These are phyloP conservation scores for Saccharomycopsis sp. DNA, from an alignment of 805 yeast genomes.

Conservation along the genomic window DNA sequence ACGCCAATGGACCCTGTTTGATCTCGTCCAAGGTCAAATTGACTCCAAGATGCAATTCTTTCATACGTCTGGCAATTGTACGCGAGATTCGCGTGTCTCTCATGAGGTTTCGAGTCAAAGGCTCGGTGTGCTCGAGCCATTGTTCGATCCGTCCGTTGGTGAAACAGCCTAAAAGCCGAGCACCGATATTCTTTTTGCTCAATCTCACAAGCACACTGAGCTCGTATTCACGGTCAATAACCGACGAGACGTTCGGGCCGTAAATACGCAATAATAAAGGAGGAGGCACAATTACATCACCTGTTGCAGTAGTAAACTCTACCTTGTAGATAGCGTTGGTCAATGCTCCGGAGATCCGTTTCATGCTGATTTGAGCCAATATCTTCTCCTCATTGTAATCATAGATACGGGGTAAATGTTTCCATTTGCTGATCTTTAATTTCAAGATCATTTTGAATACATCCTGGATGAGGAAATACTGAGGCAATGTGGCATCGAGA, in stretches of 20 bases:
- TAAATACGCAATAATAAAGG: conserved; percentile 71
- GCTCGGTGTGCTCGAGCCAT: conserved; percentile 73
- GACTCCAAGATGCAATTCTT: conserved; percentile 82
- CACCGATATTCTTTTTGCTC: conserved; percentile 77
- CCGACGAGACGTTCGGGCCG: conserved; percentile 79
- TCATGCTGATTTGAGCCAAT: conserved; percentile 42
- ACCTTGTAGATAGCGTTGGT: conserved; percentile 85
- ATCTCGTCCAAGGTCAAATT: conserved; percentile 53
- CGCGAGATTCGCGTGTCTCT: conserved; percentile 69
- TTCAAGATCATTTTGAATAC: conserved; percentile 56
- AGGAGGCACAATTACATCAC: conserved; percentile 35
- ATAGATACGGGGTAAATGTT: conserved; percentile 37
- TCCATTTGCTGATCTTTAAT: conserved; percentile 76
- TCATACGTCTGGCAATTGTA: conserved; percentile 93
- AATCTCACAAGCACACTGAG: conserved; percentile 65
- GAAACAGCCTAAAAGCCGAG: conserved; percentile 82
- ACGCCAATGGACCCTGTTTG: conserved; percentile 55
- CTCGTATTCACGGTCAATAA: conserved; percentile 83
- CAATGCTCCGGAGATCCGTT: conserved; percentile 83
- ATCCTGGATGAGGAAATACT: conserved; percentile 81
- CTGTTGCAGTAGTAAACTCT: conserved; percentile 31
- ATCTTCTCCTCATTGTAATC: conserved; percentile 27
- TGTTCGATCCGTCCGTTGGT: conserved; percentile 93
- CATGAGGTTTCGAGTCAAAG: conserved; percentile 68
- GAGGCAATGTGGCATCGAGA: conserved; percentile 72